Conservation (phyloP, 176 grass and related monocot species). For the Alloteropsis semialata region DNA sequence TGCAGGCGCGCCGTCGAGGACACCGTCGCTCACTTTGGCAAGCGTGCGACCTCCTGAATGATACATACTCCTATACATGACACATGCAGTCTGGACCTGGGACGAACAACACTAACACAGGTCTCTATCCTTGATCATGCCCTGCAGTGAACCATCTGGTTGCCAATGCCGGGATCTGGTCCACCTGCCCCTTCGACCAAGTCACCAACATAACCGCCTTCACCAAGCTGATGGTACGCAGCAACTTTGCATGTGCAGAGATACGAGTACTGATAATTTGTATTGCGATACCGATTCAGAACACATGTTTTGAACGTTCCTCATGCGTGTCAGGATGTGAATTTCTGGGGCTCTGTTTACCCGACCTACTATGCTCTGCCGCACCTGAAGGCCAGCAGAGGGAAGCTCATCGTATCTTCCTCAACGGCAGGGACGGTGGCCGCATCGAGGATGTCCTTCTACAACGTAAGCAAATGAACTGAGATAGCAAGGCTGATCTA, state of each 20-base stretch:
- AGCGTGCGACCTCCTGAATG: slow-evolving; percentile 21
- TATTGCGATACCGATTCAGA: background rate
- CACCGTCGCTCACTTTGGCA: slow-evolving; percentile 56
- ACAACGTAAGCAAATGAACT: slow-evolving; percentile 44
- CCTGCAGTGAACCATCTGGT: slow-evolving; percentile 67
- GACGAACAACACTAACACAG: background rate
- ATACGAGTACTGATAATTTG: background rate
- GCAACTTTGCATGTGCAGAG: too few relatives aligned
- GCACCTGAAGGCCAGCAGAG: slow-evolving; percentile 51
- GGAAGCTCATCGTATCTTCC: slow-evolving; percentile 48
- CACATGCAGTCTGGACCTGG: background rate
- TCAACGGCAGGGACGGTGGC: slow-evolving; percentile 41
- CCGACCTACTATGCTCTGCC: slow-evolving; percentile 67
- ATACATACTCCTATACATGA: too few relatives aligned
- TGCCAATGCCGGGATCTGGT: slow-evolving; percentile 59
- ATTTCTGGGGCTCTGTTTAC: slow-evolving; percentile 71
- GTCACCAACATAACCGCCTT: slow-evolving; percentile 63
- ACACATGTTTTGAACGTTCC: background rate
- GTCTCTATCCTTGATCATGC: background rate
- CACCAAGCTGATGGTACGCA: slow-evolving; percentile 52
- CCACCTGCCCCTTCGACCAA: slow-evolving; percentile 50
- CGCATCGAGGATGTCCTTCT: slow-evolving; percentile 47
- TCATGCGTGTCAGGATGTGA: slow-evolving; percentile 40
- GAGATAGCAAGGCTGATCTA: background rate
- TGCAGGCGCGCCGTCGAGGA: slow-evolving; percentile 45